A percentile compares a stretch with the other conserved stretches of the same genome.
These are phyloP conservation scores for Botrytis byssoidea DNA, from an alignment of 2,329 filamentous ascomycete species.

Conservation along the genomic window DNA sequence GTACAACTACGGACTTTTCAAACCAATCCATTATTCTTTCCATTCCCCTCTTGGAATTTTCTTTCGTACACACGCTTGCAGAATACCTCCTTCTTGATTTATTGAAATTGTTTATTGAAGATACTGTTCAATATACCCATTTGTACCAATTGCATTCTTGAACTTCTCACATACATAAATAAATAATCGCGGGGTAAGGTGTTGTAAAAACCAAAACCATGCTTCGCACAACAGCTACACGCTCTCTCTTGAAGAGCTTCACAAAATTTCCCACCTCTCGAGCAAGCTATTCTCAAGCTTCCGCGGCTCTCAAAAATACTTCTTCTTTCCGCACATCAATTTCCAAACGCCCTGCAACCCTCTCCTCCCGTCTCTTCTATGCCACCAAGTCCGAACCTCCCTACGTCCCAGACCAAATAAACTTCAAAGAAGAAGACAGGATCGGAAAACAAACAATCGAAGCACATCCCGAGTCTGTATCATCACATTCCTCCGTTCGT, in stretches of 20 bases:
- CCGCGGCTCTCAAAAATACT: conserved; percentile 28
- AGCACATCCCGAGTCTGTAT: conserved; percentile 59
- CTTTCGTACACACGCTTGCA: background rate
- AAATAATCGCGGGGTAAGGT: conserved; percentile 33
- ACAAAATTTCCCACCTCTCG: conserved; percentile 30
- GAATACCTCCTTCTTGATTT: background rate
- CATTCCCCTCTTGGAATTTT: background rate
- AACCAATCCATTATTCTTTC: background rate
- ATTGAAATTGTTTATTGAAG: conserved; percentile 10
- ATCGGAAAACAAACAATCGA: conserved; percentile 56
- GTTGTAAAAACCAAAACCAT: conserved; percentile 28
- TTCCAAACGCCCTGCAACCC: conserved; percentile 31
- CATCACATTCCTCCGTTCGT: conserved; percentile 55
- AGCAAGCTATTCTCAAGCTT: conserved; percentile 34
- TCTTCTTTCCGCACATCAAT: conserved; percentile 28
- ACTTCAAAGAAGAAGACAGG: conserved; percentile 56
- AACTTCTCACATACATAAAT: background rate
- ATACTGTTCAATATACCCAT: conserved; percentile 14
- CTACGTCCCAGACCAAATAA: conserved; percentile 43
- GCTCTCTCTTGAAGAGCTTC: conserved; percentile 36
- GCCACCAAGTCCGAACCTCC: conserved; percentile 37
- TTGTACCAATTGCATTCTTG: conserved; percentile 16
- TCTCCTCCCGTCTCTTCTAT: conserved; percentile 47
- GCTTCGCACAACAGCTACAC: conserved; percentile 36
- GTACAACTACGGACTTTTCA: background rate